phyloP scores from a whole-genome alignment of 1,284 basidiomycete genomes.

The Sporisorium reilianum region DNA sequence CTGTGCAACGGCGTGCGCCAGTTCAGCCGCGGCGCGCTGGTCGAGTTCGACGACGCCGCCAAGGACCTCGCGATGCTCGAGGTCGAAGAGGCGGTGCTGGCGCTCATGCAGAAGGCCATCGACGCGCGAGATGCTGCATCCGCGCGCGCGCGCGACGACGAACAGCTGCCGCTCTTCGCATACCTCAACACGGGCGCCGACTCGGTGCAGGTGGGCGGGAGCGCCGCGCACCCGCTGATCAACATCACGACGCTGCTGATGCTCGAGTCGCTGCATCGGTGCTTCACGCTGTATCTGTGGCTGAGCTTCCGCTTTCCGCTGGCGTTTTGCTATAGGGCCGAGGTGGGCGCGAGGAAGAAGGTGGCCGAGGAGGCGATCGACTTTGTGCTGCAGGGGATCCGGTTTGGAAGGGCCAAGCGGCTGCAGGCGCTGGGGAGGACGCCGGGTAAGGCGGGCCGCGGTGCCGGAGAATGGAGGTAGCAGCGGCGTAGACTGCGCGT shows the following conservation, averaged over 20 bases:
- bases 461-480: background rate
- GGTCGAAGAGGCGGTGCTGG: conserved; percentile 36
- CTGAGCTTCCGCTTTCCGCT: conserved; percentile 81
- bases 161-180: conserved; percentile 27
- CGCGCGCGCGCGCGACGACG: conserved; percentile 1
- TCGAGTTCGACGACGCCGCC: conserved; percentile 70
- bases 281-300: conserved; percentile 89
- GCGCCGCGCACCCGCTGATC: conserved; percentile 34
- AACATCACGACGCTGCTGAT: conserved; percentile 69
- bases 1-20: conserved; percentile 69
- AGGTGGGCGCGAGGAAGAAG: conserved; percentile 75
- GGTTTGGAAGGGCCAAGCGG: conserved; percentile 59
- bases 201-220: conserved; percentile 4
- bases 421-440: conserved; percentile 47
- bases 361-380: conserved; percentile 80
- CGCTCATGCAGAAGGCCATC: conserved; percentile 29
- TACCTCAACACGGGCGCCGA: conserved; percentile 16
- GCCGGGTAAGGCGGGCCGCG: background rate
- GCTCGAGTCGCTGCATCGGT: conserved; percentile 86
- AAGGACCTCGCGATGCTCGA: conserved; percentile 71
- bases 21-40: conserved; percentile 70
- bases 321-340: conserved; percentile 76
- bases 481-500: too few species aligned
- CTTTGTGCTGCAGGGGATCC: conserved; percentile 66
- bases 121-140: conserved; percentile 3